phyloP scores from a whole-genome alignment of 306 rosid genomes.

The Cicer judaicum region DNA sequence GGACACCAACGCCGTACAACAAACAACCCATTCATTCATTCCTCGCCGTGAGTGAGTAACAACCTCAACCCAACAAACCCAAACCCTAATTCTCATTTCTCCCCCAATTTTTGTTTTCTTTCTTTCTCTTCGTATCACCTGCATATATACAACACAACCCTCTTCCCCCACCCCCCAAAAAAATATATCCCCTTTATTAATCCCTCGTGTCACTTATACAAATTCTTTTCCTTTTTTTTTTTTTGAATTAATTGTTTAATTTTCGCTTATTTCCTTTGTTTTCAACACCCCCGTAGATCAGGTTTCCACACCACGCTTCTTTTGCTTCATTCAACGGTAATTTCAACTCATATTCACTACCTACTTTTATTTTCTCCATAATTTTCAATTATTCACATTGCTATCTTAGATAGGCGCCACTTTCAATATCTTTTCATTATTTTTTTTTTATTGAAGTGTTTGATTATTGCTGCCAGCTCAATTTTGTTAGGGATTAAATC shows the following conservation, averaged over 20 bases:
- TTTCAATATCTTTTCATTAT: not conserved
- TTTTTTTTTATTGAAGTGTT: slow-evolving; percentile 4
- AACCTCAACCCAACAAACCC: slow-evolving; percentile 14
- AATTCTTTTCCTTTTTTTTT: not conserved
- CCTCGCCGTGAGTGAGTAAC: slow-evolving; percentile 41
- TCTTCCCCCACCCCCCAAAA: slow-evolving; percentile 33
- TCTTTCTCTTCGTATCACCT: not conserved
- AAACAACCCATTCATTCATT: slow-evolving; percentile 50
- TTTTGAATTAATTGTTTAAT: not conserved
- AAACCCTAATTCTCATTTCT: slow-evolving; percentile 61
- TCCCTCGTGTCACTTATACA: not conserved
- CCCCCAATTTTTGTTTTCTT: slow-evolving; percentile 25
- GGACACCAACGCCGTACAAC: slow-evolving; percentile 66
- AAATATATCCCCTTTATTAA: not conserved
- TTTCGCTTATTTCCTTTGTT: slow-evolving; percentile 19
- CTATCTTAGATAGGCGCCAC: not conserved
- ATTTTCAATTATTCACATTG: slow-evolving; percentile 23
- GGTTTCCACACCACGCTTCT: slow-evolving; percentile 44
- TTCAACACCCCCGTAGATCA: slow-evolving; percentile 37
- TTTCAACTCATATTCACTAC: slow-evolving; percentile 15
- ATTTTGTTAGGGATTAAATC: slow-evolving; percentile 14
- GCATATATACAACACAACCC: not conserved
- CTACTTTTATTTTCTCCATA: not conserved
- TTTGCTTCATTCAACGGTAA: slow-evolving; percentile 40
- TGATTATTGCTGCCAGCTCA: slow-evolving; percentile 19